Conservation (phyloP, 257 asterid species). For the Eustoma russellianum region DNA sequence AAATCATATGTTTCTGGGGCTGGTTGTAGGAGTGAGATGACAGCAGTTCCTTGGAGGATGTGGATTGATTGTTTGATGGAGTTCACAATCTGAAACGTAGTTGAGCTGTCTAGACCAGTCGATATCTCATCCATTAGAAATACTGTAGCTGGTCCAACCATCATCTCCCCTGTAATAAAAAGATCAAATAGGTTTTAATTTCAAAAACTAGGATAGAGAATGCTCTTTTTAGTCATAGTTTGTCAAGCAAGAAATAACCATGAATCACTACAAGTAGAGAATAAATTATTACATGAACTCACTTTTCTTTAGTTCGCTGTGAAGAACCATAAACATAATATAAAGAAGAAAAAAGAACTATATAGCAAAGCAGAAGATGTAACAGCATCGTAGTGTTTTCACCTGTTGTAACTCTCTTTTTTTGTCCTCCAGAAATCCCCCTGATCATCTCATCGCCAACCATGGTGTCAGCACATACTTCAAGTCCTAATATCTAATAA, state of each 20-base stretch:
- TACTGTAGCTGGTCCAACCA: constrained; percentile 80
- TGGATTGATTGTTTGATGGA: constrained; percentile 59
- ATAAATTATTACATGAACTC: no score
- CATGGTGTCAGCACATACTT: constrained; percentile 69
- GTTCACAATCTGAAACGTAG: constrained; percentile 72
- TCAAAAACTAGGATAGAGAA: not conserved
- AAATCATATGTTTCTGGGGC: constrained; percentile 84
- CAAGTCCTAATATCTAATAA: constrained; percentile 53
- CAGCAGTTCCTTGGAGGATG: constrained; percentile 56
- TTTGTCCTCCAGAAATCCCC: constrained; percentile 90
- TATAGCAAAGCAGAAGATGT: no score
- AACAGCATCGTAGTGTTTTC: not conserved
- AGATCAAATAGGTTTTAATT: not conserved
- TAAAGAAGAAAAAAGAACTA: no score
- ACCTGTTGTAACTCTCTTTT: constrained; percentile 88
- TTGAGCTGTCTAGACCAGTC: constrained; percentile 85
- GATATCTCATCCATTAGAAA: constrained; percentile 91
- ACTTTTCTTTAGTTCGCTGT: no score
- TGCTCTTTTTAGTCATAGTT: no score
- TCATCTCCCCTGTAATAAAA: constrained; percentile 62
- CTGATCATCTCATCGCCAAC: constrained; percentile 84
- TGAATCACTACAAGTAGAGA: no score
- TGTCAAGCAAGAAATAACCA: no score
- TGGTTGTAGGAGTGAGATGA: constrained; percentile 82
- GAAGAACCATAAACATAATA: no score